Percentiles rank a stretch among this genome's conserved stretches.
These are phyloP conservation scores for Didymella pomorum DNA, from an alignment of 2,329 filamentous ascomycete species.

Conservation along the genomic window DNA sequence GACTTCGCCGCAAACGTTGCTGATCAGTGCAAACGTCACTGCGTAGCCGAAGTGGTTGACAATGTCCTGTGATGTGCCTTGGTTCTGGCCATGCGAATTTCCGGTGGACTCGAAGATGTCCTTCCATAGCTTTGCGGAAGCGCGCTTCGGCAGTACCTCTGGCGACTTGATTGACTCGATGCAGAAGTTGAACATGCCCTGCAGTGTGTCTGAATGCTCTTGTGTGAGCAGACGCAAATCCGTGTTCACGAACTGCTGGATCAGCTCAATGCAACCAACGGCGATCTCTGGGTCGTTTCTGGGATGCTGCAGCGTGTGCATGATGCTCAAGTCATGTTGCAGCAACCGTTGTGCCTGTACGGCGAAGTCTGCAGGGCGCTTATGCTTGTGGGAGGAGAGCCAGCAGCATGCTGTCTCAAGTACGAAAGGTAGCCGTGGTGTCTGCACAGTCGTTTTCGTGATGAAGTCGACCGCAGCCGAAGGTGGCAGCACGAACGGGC, in stretches of 20 bases:
- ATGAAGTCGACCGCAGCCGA: conserved; percentile 73
- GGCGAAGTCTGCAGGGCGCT: conserved; percentile 51
- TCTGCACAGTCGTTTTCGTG: conserved; percentile 64
- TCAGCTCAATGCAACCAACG: conserved; percentile 76
- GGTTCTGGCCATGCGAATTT: conserved; percentile 38
- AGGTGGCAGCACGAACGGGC: conserved; percentile 78
- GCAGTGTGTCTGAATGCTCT: conserved; percentile 64
- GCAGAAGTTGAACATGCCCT: conserved; percentile 75
- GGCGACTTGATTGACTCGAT: conserved; percentile 73
- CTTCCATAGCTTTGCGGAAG: conserved; percentile 76
- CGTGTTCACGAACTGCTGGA: conserved; percentile 68
- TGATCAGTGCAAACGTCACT: conserved; percentile 42
- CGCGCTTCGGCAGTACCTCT: conserved; percentile 78
- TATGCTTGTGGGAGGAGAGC: conserved; percentile 54
- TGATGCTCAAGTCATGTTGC: conserved; percentile 68
- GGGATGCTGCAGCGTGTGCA: conserved; percentile 68
- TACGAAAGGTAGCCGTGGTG: conserved; percentile 71
- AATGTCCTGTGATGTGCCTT: conserved; percentile 47
- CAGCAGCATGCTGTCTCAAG: conserved; percentile 77
- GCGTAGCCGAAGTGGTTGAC: conserved; percentile 44
- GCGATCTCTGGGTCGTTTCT: conserved; percentile 74
- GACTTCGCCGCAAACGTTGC: conserved; percentile 48
- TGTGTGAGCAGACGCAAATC: conserved; percentile 69
- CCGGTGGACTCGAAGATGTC: conserved; percentile 47
- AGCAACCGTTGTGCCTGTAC: conserved; percentile 52